Evolutionary conservation across 2,329 filamentous ascomycete species (phyloP).

Genomic region (Apiospora phragmitis): DNA sequence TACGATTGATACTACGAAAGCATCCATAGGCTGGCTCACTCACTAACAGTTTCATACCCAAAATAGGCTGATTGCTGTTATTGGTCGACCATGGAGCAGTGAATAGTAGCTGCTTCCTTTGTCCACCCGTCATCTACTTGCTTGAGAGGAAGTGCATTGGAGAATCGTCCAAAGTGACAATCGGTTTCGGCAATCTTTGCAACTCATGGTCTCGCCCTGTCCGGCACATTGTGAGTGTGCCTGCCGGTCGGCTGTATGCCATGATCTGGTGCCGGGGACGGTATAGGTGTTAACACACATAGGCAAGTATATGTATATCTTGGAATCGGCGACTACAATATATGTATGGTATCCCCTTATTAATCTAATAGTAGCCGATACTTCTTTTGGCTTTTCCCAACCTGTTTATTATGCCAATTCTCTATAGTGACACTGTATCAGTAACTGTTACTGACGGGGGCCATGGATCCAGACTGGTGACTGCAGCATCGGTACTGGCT

Average conservation of each 20-base stretch:
- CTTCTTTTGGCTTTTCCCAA: not conserved
- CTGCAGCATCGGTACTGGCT: not conserved
- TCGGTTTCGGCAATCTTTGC: not conserved
- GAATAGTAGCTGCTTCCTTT: not conserved
- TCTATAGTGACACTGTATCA: not conserved
- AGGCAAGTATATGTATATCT: not conserved
- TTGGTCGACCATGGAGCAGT: not conserved
- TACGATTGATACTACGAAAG: constrained; percentile 1
- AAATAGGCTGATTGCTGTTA: not conserved
- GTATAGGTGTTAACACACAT: not conserved
- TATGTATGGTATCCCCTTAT: not conserved
- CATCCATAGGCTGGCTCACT: not conserved
- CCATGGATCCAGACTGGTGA: not conserved
- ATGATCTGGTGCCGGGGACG: not conserved
- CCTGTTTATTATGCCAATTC: not conserved
- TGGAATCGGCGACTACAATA: not conserved
- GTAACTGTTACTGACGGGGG: not conserved
- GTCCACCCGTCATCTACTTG: not conserved
- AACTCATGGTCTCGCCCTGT: not conserved
- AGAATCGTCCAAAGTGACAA: not conserved
- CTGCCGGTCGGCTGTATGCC: not conserved
- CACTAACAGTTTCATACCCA: not conserved
- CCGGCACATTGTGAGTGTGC: not conserved
- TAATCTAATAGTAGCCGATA: not conserved
- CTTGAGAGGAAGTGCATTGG: not conserved